These are phyloP conservation scores for Pluteus cervinus DNA, from an alignment of 768 basidiomycete genomes.

Conservation along the genomic window DNA sequence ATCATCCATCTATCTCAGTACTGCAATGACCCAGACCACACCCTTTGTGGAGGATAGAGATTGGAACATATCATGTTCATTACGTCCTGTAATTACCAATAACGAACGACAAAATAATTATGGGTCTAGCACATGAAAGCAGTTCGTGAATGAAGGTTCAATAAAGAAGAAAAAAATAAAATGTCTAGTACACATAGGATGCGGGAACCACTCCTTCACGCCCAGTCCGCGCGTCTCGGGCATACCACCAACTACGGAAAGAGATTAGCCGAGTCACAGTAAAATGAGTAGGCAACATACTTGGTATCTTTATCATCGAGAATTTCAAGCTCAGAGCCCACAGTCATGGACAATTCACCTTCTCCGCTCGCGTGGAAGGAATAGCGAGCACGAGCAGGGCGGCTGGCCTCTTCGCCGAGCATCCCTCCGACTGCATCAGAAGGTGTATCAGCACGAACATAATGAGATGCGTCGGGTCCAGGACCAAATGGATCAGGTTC, in stretches of 20 bases:
- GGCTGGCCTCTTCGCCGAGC: conserved; percentile 58
- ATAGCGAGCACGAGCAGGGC: conserved; percentile 76
- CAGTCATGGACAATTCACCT: conserved; percentile 66
- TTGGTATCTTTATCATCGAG: conserved; percentile 76
- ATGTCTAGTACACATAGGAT: conserved; percentile 76
- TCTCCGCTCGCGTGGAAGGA: conserved; percentile 77
- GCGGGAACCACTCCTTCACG: conserved; percentile 89
- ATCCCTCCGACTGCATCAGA: conserved; percentile 65
- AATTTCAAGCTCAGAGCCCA: conserved; percentile 69
- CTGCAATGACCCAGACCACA: conserved; percentile 18
- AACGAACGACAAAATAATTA: not conserved
- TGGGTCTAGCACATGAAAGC: conserved; percentile 1
- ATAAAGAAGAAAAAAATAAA: conserved; percentile 27
- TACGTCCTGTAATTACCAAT: not conserved
- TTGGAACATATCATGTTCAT: conserved; percentile 12
- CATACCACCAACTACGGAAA: conserved; percentile 84
- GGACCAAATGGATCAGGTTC: conserved; percentile 49
- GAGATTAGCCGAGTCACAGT: conserved; percentile 1
- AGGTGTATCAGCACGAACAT: conserved; percentile 75
- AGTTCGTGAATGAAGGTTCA: conserved; percentile 13
- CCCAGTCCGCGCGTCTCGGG: conserved; percentile 72
- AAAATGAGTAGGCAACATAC: conserved; percentile 38
- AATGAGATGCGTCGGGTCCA: conserved; percentile 71
- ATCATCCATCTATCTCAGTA: conserved; percentile 16
- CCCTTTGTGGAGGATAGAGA: conserved; percentile 3